Conservation (phyloP, 257 asterid species). For the Solanum habrochaites region DNA sequence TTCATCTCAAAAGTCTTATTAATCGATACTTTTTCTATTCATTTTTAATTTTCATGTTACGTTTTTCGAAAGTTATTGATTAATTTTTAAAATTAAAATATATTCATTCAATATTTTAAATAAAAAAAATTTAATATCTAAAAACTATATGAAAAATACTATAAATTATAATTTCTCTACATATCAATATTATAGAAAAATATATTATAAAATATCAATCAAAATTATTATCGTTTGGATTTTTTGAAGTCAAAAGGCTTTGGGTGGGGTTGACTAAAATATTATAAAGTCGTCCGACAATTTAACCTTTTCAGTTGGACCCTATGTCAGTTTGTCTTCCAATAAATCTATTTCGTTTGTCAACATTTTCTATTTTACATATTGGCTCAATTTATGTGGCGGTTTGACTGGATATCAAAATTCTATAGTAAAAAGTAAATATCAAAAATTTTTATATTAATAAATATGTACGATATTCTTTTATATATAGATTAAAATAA, state of each 20-base stretch:
- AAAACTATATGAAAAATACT: too few relatives aligned
- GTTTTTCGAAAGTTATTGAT: accelerated
- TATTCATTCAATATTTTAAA: too few relatives aligned
- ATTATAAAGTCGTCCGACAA: neutral
- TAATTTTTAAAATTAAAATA: too few relatives aligned
- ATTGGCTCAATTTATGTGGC: neutral
- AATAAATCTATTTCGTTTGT: neutral
- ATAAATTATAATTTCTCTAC: too few relatives aligned
- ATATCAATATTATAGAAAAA: too few relatives aligned
- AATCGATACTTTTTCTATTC: too few relatives aligned
- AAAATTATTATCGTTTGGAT: too few relatives aligned
- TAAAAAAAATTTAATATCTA: too few relatives aligned
- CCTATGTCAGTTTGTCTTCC: neutral
- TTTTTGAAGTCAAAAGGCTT: neutral
- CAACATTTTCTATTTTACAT: neutral
- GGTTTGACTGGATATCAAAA: neutral
- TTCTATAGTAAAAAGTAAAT: neutral
- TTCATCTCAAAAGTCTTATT: neutral
- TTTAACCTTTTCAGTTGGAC: neutral
- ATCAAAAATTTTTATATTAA: neutral
- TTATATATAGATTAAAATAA: neutral
- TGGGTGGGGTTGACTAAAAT: neutral
- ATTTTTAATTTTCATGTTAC: too few relatives aligned
- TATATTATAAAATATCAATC: accelerated
- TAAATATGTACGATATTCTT: neutral